These are phyloP conservation scores for Rhodamnia rubescens DNA, from an alignment of 345 rosid genomes.

Conservation along the genomic window DNA sequence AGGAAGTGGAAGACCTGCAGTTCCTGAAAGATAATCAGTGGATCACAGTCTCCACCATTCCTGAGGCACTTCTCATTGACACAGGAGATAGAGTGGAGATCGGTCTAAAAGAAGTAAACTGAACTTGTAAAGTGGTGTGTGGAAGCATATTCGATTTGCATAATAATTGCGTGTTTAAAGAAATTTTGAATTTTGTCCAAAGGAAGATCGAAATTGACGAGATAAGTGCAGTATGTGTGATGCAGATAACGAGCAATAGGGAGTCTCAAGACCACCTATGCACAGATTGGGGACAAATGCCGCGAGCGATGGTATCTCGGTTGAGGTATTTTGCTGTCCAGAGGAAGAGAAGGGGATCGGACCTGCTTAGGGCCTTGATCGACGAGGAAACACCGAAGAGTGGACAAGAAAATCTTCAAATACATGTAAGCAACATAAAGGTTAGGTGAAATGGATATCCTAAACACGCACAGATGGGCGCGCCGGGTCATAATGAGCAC, in stretches of 20 bases:
- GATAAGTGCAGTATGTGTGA: not conserved
- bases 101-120: not conserved
- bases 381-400: slow-evolving; percentile 4
- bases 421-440: not conserved
- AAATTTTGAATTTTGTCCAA: not conserved
- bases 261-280: slow-evolving; percentile 16
- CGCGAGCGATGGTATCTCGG: slow-evolving; percentile 4
- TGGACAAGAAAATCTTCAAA: slow-evolving; percentile 11
- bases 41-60: slow-evolving; percentile 16
- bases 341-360: slow-evolving; percentile 4
- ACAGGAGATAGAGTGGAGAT: slow-evolving; percentile 23
- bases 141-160: not conserved
- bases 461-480: not conserved
- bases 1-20: slow-evolving; percentile 22
- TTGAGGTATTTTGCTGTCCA: slow-evolving; percentile 15
- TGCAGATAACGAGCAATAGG: slow-evolving; percentile 30
- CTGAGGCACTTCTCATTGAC: slow-evolving; percentile 12
- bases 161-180: not conserved
- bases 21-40: slow-evolving; percentile 8
- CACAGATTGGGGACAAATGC: slow-evolving; percentile 17
- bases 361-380: slow-evolving; percentile 5
- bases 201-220: not conserved
- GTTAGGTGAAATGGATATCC: not conserved
- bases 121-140: not conserved
- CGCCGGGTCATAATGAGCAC: not conserved